Conservation (phyloP, 257 asterid genomes). For the Echites panduratus region DNA sequence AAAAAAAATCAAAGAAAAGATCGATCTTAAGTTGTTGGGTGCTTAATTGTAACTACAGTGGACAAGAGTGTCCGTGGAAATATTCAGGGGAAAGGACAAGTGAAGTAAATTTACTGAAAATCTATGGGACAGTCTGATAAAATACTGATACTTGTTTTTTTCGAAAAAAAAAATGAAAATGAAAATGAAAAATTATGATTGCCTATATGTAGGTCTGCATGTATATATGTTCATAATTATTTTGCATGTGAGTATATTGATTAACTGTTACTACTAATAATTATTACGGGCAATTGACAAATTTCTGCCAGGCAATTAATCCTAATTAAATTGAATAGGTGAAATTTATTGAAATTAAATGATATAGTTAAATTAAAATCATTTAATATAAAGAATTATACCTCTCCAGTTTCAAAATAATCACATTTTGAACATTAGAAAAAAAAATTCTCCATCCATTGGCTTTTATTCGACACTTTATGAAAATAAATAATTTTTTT, state of each 20-base stretch:
- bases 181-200: too few relatives aligned
- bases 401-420: too few relatives aligned
- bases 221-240: neutral
- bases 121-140: neutral
- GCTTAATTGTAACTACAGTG: too few relatives aligned
- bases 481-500: too few relatives aligned
- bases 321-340: neutral
- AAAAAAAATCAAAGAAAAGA: too few relatives aligned
- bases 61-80: neutral
- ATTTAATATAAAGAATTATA: neutral
- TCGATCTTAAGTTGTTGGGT: too few relatives aligned
- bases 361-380: neutral
- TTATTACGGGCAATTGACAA: neutral
- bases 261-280: neutral
- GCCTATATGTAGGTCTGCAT: too few relatives aligned
- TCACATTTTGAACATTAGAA: too few relatives aligned
- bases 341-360: neutral
- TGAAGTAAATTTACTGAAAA: neutral
- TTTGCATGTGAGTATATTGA: neutral
- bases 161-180: too few relatives aligned
- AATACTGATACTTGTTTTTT: too few relatives aligned
- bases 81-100: neutral
- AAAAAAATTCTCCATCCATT: too few relatives aligned
- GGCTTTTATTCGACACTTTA: too few relatives aligned
- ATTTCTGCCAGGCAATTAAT: neutral